Conservation (phyloP, 73 alveolate species). For the Halteria grandinella region DNA sequence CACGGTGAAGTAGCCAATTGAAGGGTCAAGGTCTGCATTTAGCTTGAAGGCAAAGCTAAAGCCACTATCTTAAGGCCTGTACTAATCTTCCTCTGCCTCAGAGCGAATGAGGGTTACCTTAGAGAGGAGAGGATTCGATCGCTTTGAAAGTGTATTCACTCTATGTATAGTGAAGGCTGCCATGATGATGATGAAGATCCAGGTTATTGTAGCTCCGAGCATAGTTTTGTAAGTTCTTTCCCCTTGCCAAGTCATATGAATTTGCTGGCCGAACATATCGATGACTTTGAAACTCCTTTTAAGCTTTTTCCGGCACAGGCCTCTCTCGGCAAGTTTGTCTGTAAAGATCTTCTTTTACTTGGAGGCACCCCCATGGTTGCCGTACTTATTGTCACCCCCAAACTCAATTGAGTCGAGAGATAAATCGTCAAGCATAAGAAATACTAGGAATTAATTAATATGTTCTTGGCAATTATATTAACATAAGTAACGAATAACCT, state of each 20-base stretch:
- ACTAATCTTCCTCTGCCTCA: neutral
- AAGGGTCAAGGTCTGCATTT: neutral
- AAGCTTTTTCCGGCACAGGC: no score
- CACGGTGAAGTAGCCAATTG: slow-evolving; percentile 13
- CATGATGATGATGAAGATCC: neutral
- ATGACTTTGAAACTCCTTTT: no score
- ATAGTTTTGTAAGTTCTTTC: slow-evolving; percentile 20
- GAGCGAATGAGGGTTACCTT: slow-evolving; percentile 8
- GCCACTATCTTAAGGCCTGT: slow-evolving; percentile 7
- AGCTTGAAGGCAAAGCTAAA: slow-evolving; percentile 38
- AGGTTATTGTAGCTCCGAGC: slow-evolving; percentile 16
- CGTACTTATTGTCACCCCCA: no score
- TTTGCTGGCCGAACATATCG: slow-evolving; percentile 6
- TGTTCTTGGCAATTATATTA: no score
- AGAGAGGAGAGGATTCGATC: slow-evolving; percentile 7
- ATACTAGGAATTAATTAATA: no score
- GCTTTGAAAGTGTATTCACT: neutral
- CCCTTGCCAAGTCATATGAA: slow-evolving; percentile 25
- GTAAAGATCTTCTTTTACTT: no score
- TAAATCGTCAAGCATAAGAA: no score
- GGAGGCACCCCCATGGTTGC: no score
- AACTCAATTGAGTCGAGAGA: no score
- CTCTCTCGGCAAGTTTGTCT: no score
- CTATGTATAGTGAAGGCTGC: neutral
- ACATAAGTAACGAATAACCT: no score